Conservation (phyloP, 2,329 filamentous ascomycete species). For the Fusarium sp. region DNA sequence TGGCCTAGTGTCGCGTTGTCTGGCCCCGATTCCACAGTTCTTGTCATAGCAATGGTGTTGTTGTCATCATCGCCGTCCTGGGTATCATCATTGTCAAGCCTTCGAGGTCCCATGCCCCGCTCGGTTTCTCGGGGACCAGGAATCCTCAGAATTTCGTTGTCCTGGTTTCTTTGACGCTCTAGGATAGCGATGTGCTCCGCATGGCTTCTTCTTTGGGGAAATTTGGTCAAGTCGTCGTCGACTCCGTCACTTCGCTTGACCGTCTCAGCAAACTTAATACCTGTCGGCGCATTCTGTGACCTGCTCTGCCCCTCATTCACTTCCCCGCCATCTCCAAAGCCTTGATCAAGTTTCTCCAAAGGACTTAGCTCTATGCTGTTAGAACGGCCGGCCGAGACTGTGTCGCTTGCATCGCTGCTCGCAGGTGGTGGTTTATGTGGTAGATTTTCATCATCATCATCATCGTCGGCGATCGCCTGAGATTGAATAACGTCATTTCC, state of each 20-base stretch:
- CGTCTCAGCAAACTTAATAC: constrained; percentile 74
- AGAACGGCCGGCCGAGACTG: constrained; percentile 42
- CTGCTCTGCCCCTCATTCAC: constrained; percentile 9
- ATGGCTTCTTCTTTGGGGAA: constrained; percentile 57
- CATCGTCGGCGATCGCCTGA: constrained; percentile 41
- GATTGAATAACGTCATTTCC: constrained; percentile 34
- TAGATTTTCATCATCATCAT: constrained; percentile 45
- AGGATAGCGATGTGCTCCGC: constrained; percentile 90
- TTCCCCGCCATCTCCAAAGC: constrained; percentile 15
- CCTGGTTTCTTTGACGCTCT: constrained; percentile 81
- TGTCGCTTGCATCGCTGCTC: constrained; percentile 51
- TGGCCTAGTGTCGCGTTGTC: constrained; percentile 33
- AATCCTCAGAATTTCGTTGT: constrained; percentile 81
- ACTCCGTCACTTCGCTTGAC: constrained; percentile 67
- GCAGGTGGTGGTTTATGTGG: constrained; percentile 29
- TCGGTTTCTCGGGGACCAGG: constrained; percentile 93
- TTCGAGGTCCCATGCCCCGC: constrained; percentile 74
- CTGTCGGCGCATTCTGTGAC: constrained; percentile 36
- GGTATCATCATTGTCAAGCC: constrained; percentile 54
- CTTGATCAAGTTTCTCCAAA: constrained; percentile 31
- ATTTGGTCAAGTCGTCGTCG: constrained; percentile 55
- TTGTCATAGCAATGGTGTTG: constrained; percentile 42
- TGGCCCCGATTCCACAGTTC: constrained; percentile 40
- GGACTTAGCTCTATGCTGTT: constrained; percentile 39
- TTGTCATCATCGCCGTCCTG: constrained; percentile 48